Evolutionary conservation across 495 filamentous ascomycete genomes (phyloP), one percentile per base, ranked within the genome.

Genomic region (Penicillium atrosanguineum): DNA sequence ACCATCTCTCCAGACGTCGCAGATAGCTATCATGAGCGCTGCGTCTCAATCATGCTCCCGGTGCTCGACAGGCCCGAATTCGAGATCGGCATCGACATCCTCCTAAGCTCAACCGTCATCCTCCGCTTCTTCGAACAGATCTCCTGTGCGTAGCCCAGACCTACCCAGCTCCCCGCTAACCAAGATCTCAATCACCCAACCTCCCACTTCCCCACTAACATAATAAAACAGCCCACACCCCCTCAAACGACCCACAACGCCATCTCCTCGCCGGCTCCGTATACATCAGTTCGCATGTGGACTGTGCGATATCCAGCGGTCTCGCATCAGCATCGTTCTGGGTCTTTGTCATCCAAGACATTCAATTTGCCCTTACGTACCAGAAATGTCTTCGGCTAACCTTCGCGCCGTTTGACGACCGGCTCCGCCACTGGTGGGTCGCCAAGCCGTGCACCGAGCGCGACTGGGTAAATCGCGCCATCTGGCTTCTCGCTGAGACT

Each of bases 261-360:
- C 72, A 75, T 42, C 69, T 75, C 42, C 63, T 73, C 28, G 72
- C 72, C 15, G 72, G 72, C 6, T 75, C 72, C 0, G 72, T 75
- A n/a, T 76, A 73, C 37, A 70, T 76, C 49, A 70, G 69, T 46
- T 70, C 72, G 2, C 71, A 73, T 16, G 64, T 71, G 4, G 69
- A 72, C 56, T 73, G 67, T 40, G 72, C 72, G 1, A 68, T 69
- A 28, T 69, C 68, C 12, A 64, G 67, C 11, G 69, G 71, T 4
- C 65, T 76, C 31, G 65, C 69, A 1, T 69, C 72, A 16, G 69
- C 72, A 3, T 71, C 72, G 0, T 76, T 76, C 60, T 76, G 72
- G 72, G 64, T 69, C 21, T 76, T 71, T 44, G 71, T 76, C 1
- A 71, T 71, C 54, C 72, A 76, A 49, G 72, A 76, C 53, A 71